Evolutionary conservation across 805 yeast species (phyloP).

Genomic region (Starmerella kuoi): DNA sequence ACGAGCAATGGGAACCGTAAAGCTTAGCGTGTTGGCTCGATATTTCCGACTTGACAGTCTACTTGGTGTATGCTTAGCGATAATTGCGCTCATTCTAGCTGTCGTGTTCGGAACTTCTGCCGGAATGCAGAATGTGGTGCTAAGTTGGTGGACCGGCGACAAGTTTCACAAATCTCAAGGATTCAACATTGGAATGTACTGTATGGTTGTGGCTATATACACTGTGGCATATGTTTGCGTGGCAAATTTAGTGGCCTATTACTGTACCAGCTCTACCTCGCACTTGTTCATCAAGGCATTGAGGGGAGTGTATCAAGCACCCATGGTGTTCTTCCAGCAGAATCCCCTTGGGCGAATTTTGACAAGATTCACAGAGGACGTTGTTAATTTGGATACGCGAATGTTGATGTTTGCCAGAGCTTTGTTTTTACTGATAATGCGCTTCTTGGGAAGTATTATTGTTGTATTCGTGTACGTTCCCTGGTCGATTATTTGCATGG

Average conservation of each 20-base stretch:
- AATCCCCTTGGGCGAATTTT: slow-evolving; percentile 78
- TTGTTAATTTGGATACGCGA: slow-evolving; percentile 70
- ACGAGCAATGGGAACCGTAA: slow-evolving; percentile 3
- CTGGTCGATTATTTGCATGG: slow-evolving; percentile 50
- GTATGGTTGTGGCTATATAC: slow-evolving; percentile 5
- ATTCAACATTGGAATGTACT: slow-evolving; percentile 53
- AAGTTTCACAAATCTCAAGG: slow-evolving; percentile 39
- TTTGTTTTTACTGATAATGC: slow-evolving; percentile 36
- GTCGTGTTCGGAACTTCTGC: slow-evolving; percentile 35
- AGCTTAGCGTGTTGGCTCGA: slow-evolving; percentile 26
- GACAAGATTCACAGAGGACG: slow-evolving; percentile 75
- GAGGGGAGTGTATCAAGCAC: slow-evolving; percentile 51
- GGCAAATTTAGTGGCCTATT: slow-evolving; percentile 8
- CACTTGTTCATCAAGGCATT: slow-evolving; percentile 49
- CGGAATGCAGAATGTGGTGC: slow-evolving; percentile 26
- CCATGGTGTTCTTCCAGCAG: slow-evolving; percentile 68
- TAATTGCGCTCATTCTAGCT: neutral
- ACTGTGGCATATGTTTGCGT: neutral
- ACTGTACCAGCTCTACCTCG: slow-evolving; percentile 45
- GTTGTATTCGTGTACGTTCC: slow-evolving; percentile 58
- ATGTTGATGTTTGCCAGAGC: slow-evolving; percentile 30
- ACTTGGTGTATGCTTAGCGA: neutral
- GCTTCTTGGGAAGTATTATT: slow-evolving; percentile 47
- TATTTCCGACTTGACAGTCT: slow-evolving; percentile 18
- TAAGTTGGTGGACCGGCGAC: slow-evolving; percentile 61